phyloP scores from a whole-genome alignment of 2,329 filamentous ascomycete genomes.

The Diaporthe caulivora region DNA sequence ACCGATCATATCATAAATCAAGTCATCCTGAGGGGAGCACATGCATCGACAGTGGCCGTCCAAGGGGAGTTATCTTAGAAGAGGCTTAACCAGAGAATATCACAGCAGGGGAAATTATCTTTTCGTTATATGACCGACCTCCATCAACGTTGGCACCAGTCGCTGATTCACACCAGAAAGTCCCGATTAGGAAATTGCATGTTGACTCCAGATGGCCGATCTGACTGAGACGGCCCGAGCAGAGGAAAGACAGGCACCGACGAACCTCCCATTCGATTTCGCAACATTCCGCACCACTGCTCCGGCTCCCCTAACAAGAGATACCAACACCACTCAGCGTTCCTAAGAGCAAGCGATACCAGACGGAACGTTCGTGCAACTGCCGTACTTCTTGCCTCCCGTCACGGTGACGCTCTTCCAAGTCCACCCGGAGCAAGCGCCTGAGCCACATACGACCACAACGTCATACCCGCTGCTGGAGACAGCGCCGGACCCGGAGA shows the following conservation, averaged over 20 bases:
- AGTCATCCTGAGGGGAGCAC: no score
- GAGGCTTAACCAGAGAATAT: no score
- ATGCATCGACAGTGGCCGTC: no score
- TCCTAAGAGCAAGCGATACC: slow-evolving; percentile 29
- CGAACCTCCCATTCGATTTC: neutral
- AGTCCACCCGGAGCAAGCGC: slow-evolving; percentile 38
- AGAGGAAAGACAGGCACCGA: neutral
- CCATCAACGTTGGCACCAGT: no score
- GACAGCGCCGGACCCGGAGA: slow-evolving; percentile 34
- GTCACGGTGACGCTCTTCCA: slow-evolving; percentile 36
- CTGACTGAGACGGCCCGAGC: neutral
- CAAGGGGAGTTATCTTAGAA: no score
- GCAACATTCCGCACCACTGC: no score
- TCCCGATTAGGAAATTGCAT: no score
- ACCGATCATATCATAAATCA: no score
- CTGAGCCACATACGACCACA: slow-evolving; percentile 35
- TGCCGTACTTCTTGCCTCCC: slow-evolving; percentile 33
- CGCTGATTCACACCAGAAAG: no score
- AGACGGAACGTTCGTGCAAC: slow-evolving; percentile 34
- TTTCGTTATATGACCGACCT: no score
- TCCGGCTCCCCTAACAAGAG: no score
- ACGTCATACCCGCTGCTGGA: slow-evolving; percentile 36
- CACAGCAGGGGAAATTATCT: no score
- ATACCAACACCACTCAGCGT: neutral
- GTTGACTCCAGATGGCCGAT: neutral